Percentiles rank a stretch among this genome's conserved stretches.
Evolutionary conservation across 345 rosid species (phyloP).

Genomic region (Boechera retrofracta): DNA sequence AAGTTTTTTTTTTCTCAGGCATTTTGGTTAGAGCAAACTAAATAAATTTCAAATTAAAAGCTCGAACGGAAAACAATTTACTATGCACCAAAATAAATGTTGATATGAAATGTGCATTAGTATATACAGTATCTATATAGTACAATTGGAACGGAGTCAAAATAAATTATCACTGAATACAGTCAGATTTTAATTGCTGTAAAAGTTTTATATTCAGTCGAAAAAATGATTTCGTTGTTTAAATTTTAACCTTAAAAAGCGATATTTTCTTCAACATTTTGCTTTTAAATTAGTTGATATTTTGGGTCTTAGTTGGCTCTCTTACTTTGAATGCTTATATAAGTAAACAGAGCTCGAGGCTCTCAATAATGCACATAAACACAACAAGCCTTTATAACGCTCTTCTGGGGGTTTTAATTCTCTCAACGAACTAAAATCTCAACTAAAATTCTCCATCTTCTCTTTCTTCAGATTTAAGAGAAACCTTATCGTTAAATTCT

Average conservation of each 20-base stretch:
- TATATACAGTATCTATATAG: neutral
- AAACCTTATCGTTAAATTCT: conserved; percentile 5
- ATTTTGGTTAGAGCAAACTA: neutral
- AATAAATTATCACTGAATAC: conserved; percentile 24
- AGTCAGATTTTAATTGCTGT: conserved; percentile 26
- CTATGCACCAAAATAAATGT: conserved; percentile 12
- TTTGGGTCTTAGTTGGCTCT: conserved; percentile 31
- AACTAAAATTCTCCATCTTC: neutral
- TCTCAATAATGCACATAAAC: conserved; percentile 32
- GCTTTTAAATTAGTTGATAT: neutral
- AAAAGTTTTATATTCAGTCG: conserved; percentile 18
- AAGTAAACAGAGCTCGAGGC: conserved; percentile 36
- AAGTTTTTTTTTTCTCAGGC: neutral
- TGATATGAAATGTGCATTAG: neutral
- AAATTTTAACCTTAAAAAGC: neutral
- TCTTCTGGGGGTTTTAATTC: conserved; percentile 27
- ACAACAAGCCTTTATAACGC: conserved; percentile 22
- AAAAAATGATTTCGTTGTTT: neutral
- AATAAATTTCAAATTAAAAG: neutral
- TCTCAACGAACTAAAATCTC: conserved; percentile 30
- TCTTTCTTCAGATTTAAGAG: conserved; percentile 2
- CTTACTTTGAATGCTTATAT: conserved; percentile 40
- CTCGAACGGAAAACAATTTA: neutral
- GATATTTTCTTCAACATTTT: neutral
- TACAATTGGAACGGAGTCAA: conserved; percentile 4